These are phyloP conservation scores for Coemansia sp. DNA, from an alignment of 192 early-diverging fungal genomes.

Conservation along the genomic window DNA sequence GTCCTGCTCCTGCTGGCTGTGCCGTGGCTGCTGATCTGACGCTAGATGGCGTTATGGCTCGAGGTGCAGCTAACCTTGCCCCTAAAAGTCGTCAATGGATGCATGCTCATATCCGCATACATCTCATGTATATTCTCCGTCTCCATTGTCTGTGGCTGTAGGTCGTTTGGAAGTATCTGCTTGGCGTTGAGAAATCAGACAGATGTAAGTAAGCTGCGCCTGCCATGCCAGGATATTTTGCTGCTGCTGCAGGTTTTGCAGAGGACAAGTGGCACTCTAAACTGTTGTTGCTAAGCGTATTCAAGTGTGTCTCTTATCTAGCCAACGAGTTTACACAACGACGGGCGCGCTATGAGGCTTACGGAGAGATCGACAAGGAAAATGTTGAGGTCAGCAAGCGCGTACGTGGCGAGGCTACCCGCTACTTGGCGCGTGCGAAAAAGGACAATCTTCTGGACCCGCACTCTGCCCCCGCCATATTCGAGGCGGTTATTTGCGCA, in stretches of 20 bases:
- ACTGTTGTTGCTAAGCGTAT: neutral
- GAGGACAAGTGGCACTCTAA: neutral
- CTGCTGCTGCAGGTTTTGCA: neutral
- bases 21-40: neutral
- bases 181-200: conserved; percentile 81
- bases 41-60: neutral
- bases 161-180: conserved; percentile 87
- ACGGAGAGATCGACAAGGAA: conserved; percentile 71
- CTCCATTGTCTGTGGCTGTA: conserved; percentile 8
- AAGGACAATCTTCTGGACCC: conserved; percentile 36
- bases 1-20: neutral
- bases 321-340: conserved; percentile 66
- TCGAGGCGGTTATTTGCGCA: conserved; percentile 85
- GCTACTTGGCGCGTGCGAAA: conserved; percentile 57
- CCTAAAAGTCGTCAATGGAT: neutral
- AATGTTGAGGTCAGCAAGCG: conserved; percentile 64
- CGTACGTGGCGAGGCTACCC: conserved; percentile 73
- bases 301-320: conserved; percentile 3
- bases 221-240: neutral
- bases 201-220: conserved; percentile 50
- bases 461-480: conserved; percentile 56
- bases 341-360: conserved; percentile 62
- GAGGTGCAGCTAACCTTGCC: neutral
- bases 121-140: neutral
- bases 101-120: conserved; percentile 4